Percentiles rank a stretch among this genome's conserved stretches.
phyloP scores from a whole-genome alignment of 208 protist genomes.

The Trypanosoma theileri region DNA sequence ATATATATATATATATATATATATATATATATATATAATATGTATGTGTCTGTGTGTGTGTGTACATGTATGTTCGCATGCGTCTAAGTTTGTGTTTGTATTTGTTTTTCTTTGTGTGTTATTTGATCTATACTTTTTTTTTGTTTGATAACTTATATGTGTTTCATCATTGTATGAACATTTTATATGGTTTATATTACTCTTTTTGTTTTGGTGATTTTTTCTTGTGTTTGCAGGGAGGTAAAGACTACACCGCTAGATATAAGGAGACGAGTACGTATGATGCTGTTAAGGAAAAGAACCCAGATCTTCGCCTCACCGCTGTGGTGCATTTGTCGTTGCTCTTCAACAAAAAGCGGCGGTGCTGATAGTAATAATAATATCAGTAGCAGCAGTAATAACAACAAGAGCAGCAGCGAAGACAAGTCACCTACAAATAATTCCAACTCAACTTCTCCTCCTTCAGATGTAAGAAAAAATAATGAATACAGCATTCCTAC shows the following conservation, averaged over 20 bases:
- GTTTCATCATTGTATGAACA: too few species aligned
- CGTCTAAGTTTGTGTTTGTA: neutral
- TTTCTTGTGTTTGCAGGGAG: neutral
- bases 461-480: slow-evolving; percentile 3
- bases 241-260: neutral
- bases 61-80: neutral
- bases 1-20: too few species aligned
- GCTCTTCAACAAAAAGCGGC: neutral
- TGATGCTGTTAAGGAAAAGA: neutral
- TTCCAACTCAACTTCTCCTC: neutral
- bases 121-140: neutral
- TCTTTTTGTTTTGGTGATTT: neutral
- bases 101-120: neutral
- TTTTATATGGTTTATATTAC: neutral
- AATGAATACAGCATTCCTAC: slow-evolving; percentile 38
- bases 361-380: neutral
- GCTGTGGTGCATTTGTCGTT: slow-evolving; percentile 9
- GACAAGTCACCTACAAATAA: neutral
- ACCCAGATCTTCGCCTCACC: neutral
- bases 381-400: neutral
- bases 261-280: slow-evolving; percentile 7
- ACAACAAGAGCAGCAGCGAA: neutral
- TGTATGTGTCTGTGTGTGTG: neutral
- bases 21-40: too few species aligned
- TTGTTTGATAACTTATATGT: neutral